phyloP scores from a whole-genome alignment of 2,329 filamentous ascomycete genomes.

The Fusarium sulawesiense region DNA sequence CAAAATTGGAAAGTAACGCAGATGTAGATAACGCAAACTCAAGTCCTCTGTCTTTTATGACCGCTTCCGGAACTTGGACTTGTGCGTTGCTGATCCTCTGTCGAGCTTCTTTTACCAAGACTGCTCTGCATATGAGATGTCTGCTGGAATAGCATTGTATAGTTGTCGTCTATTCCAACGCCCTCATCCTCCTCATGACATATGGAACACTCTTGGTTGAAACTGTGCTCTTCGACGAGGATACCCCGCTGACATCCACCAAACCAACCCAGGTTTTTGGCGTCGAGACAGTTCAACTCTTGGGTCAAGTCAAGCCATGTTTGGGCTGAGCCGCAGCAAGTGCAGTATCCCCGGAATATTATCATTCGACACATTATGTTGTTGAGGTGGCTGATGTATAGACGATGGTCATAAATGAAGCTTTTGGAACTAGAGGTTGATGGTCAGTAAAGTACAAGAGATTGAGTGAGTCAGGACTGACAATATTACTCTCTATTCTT shows the following conservation, averaged over 20 bases:
- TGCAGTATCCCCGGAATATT: constrained; percentile 58
- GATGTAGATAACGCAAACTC: constrained; percentile 9
- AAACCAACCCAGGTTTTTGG: constrained; percentile 61
- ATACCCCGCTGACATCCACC: constrained; percentile 58
- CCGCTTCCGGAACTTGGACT: constrained; percentile 13
- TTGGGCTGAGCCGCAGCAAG: constrained; percentile 54
- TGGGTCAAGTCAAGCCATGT: constrained; percentile 60
- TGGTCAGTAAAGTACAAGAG: constrained; percentile 1
- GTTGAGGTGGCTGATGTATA: constrained; percentile 4
- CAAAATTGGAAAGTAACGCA: constrained; percentile 1
- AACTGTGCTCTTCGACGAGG: constrained; percentile 56
- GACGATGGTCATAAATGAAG: neutral
- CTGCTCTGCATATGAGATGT: constrained; percentile 9
- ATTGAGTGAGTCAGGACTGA: neutral
- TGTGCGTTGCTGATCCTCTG: constrained; percentile 27
- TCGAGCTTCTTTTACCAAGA: constrained; percentile 36
- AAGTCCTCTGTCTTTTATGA: constrained; percentile 50
- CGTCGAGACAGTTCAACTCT: constrained; percentile 60
- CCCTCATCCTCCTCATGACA: constrained; percentile 58
- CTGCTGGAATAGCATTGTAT: constrained; percentile 9
- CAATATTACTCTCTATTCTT: neutral
- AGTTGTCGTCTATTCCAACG: constrained; percentile 54
- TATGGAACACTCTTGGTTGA: constrained; percentile 61
- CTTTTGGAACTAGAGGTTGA: neutral
- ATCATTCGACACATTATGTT: constrained; percentile 60